Conservation (phyloP, 2,329 filamentous ascomycete species). For the Gaeumannomyces sp. region DNA sequence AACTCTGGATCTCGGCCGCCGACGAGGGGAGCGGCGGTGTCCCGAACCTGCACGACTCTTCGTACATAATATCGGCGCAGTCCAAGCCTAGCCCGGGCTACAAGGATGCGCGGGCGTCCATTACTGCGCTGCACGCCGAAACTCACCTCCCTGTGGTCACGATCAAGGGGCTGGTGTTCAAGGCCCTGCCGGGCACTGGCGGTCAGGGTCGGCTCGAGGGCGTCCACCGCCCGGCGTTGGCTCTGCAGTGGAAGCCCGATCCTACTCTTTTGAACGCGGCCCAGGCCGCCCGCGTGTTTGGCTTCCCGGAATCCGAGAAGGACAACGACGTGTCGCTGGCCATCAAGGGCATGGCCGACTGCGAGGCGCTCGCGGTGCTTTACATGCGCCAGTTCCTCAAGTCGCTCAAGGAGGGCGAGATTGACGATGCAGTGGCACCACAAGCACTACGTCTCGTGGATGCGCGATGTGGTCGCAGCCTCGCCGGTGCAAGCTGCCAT, state of each 20-base stretch:
- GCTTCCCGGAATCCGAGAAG: neutral
- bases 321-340: slow-evolving; percentile 7
- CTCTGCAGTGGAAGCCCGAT: slow-evolving; percentile 18
- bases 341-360: slow-evolving; percentile 16
- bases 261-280: slow-evolving; percentile 15
- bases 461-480: slow-evolving; percentile 12
- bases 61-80: slow-evolving; percentile 15
- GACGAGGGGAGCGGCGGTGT: slow-evolving; percentile 1
- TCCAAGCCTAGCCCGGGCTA: slow-evolving; percentile 10
- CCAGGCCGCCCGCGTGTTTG: slow-evolving; percentile 14
- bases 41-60: slow-evolving; percentile 12
- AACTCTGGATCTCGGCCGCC: slow-evolving; percentile 12
- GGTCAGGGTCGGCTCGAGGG: neutral
- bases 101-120: slow-evolving; percentile 13
- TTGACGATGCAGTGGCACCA: slow-evolving; percentile 14
- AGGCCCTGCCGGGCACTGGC: slow-evolving; percentile 12
- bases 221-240: slow-evolving; percentile 12
- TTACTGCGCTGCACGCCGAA: slow-evolving; percentile 14
- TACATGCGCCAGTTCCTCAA: slow-evolving; percentile 14
- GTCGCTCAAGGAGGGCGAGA: slow-evolving; percentile 4
- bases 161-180: slow-evolving; percentile 18
- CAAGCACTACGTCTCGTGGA: slow-evolving; percentile 14
- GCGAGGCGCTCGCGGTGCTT: slow-evolving; percentile 12
- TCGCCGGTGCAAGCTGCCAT: neutral
- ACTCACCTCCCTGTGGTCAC: slow-evolving; percentile 14